These are phyloP conservation scores for Botrytis elliptica DNA, from an alignment of 2,329 filamentous ascomycete species.

Conservation along the genomic window DNA sequence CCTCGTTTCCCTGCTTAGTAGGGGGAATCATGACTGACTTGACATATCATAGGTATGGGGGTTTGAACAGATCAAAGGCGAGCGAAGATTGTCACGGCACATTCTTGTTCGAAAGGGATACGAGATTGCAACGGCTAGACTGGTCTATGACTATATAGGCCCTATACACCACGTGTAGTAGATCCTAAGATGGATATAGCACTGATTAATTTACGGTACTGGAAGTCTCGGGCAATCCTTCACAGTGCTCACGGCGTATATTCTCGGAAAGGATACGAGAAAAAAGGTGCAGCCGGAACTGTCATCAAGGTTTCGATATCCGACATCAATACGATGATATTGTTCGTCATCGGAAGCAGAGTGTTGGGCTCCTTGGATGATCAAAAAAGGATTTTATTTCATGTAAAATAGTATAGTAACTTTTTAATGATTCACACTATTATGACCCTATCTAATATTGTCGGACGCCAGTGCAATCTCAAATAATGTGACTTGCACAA, in stretches of 20 bases:
- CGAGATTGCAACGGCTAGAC: not conserved
- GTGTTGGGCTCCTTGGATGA: not conserved
- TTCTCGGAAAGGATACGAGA: not conserved
- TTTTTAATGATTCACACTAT: not conserved
- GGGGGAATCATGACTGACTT: not conserved
- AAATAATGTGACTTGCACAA: not conserved
- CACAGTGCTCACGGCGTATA: not conserved
- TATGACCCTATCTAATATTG: not conserved
- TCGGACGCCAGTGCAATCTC: not conserved
- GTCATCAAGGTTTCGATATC: not conserved
- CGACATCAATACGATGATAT: not conserved
- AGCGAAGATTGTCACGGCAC: not conserved
- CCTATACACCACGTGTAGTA: not conserved
- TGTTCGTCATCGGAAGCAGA: not conserved
- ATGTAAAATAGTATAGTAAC: not conserved
- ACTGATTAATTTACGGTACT: not conserved
- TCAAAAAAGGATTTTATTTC: too few species aligned
- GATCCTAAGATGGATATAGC: not conserved
- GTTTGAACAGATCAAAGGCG: not conserved
- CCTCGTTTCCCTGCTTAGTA: not conserved
- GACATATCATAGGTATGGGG: not conserved
- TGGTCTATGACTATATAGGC: not conserved
- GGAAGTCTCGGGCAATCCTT: not conserved
- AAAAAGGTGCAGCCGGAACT: not conserved
- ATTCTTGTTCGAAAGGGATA: conserved; percentile 8